Evolutionary conservation across 805 yeast genomes (phyloP).

Genomic region (Wickerhamomyces hampshirensis): DNA sequence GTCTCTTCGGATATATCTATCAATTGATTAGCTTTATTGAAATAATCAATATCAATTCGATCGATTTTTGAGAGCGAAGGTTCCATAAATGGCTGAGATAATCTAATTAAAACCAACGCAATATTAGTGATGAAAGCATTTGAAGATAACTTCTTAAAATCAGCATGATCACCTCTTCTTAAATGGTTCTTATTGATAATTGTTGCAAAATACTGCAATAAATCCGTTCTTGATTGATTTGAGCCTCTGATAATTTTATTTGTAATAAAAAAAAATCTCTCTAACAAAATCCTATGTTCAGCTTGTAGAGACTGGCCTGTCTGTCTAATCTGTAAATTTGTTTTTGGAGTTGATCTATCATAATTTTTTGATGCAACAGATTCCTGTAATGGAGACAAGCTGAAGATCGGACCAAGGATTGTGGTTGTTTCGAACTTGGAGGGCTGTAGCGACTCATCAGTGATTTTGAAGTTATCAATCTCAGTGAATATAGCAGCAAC

Average conservation of each 20-base stretch:
- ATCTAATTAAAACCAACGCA: slow-evolving; percentile 56
- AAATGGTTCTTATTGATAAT: slow-evolving; percentile 80
- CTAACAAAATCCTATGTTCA: slow-evolving; percentile 55
- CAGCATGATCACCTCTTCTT: slow-evolving; percentile 82
- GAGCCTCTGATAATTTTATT: slow-evolving; percentile 77
- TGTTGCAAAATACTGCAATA: slow-evolving; percentile 66
- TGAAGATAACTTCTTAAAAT: slow-evolving; percentile 57
- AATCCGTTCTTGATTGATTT: slow-evolving; percentile 51
- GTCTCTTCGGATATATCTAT: slow-evolving; percentile 78
- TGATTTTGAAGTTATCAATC: slow-evolving; percentile 48
- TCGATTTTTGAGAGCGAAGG: slow-evolving; percentile 61
- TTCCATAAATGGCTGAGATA: slow-evolving; percentile 83
- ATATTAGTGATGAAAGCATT: slow-evolving; percentile 83
- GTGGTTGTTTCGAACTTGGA: slow-evolving; percentile 56
- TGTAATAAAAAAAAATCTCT: slow-evolving; percentile 62
- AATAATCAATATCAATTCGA: slow-evolving; percentile 71
- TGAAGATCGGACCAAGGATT: slow-evolving; percentile 70
- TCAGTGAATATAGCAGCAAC: slow-evolving; percentile 59
- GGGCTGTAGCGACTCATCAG: slow-evolving; percentile 37
- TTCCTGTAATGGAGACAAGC: slow-evolving; percentile 67
- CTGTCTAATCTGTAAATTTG: slow-evolving; percentile 40
- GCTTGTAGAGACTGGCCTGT: slow-evolving; percentile 57
- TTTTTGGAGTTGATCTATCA: slow-evolving; percentile 23
- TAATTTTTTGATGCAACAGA: slow-evolving; percentile 46
- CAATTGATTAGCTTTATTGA: slow-evolving; percentile 41